Evolutionary conservation across 768 basidiomycete genomes (phyloP), one percentile per base, ranked within the genome.

Genomic region (Lyophyllum decastes): DNA sequence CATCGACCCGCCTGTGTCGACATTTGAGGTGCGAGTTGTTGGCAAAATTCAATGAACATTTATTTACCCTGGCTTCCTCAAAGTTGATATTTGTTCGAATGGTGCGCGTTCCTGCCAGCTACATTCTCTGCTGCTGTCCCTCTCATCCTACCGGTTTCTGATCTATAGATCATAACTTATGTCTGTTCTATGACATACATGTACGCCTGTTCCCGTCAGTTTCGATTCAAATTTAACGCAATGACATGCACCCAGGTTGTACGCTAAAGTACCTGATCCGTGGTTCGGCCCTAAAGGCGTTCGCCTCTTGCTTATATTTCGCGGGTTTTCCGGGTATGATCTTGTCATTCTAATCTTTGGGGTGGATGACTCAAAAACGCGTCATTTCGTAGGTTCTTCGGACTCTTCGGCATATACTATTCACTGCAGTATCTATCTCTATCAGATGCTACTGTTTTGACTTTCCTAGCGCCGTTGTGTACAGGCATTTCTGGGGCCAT

Each of bases 391-490:
- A 38, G 35, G 35, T 38, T 38, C 16, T 38, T 38, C 35, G 35
- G 35, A 38, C 35, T 38, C 22, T 64, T 80, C 48, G 80, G 82
- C n/a, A 74, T 80, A 22, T 86, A 84, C 66, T 88, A 83, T 64
- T 84, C 89, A 0, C 73, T 93, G 11, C 79, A 85, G 69, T 90
- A 88, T 69, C 79, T 94, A 3, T 88, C 89, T 0, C 76, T 95
- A 0, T 88, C 89, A 1, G 93, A 95, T 67, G 84, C 90, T 0
- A 87, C 85, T 0, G 88, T 90, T 4, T 73, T 96, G 47, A 85
- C 86, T 0, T 95, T 94, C 73, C 75, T 95, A 4, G 69, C 81
- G 0, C 94, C 94, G 0, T 79, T 87, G 52, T 77, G 78, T 40
- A 88, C 86, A 0, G 85, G 83, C 0, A 67, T 90, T 8, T 73